Evolutionary conservation across 2,329 filamentous ascomycete genomes (phyloP), one percentile per base, ranked within the genome.

Genomic region (Aspergillus udagawae): DNA sequence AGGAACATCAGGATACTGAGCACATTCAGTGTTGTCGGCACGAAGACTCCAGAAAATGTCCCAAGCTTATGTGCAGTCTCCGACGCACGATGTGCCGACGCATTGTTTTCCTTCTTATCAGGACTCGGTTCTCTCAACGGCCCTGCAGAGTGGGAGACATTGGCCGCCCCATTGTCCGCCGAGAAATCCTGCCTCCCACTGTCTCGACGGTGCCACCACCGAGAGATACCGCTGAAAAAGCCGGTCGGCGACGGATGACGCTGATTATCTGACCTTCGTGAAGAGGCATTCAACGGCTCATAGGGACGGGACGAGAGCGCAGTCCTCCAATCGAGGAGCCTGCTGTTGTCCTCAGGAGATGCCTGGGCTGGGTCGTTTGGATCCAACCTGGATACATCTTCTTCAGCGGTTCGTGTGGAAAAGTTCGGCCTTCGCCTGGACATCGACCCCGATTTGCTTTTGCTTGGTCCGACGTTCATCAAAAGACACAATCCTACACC

Each of bases 1-100:
- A 96, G 80, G 75, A 96, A 96, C 90, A 96, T 95, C 60, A 96
- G 82, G 73, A 96, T 95, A 66, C 90, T 93, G 63, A 95, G 77
- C 45, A 96, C 91, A 73, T 94, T 96, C 63, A 95, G 79, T 60
- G 88, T 92, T n/a, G 91, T 91, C 1, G 91, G 91, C 17, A 96
- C 89, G 71, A 92, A 96, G 50, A 95, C 89, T 7, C 89, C 89
- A 3, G 86, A 90, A 63, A 91, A 85, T 8, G 86, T 87, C 41
- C 89, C 89, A 56, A 95, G 80, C 75, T 94, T 94, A 64, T 82
- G 76, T 17, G 70, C 73, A 52, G 61, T 63, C 48, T 72, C 70
- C 21, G 58, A 55, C 23, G 64, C 52, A 35, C 66, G 67, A 56
- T 61, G 28, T 41, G 67, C 67, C 49, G 69, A 64, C 23, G 58